Percentiles rank a stretch among this genome's conserved stretches.
Evolutionary conservation across 441 rosid genomes (phyloP).

Genomic region (Brassica hybrid): DNA sequence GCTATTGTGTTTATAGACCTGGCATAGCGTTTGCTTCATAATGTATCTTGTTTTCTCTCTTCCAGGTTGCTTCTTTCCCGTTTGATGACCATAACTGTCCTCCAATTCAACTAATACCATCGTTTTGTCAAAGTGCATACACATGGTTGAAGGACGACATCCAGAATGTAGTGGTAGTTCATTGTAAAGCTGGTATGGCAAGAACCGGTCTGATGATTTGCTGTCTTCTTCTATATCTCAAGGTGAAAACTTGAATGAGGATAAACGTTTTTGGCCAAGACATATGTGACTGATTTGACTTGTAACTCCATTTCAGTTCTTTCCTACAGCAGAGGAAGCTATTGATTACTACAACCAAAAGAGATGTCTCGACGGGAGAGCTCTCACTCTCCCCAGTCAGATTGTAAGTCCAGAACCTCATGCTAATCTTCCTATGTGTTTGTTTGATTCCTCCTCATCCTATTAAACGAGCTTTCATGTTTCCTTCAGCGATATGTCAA

Average conservation of each 20-base stretch:
- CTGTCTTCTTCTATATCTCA: conserved; percentile 77
- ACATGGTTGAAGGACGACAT: conserved; percentile 91
- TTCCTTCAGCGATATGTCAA: conserved; percentile 72
- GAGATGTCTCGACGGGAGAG: conserved; percentile 89
- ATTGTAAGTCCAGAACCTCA: conserved; percentile 24
- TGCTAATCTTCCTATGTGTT: conserved; percentile 29
- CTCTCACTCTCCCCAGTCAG: not conserved
- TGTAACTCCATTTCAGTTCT: conserved; percentile 60
- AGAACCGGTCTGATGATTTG: conserved; percentile 92
- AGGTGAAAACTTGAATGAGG: conserved; percentile 59
- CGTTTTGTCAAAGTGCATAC: conserved; percentile 85
- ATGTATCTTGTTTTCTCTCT: conserved; percentile 17
- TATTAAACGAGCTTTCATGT: conserved; percentile 32
- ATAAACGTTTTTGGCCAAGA: not conserved
- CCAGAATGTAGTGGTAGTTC: conserved; percentile 86
- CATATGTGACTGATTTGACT: conserved; percentile 17
- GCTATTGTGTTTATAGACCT: not conserved
- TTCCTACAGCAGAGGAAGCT: conserved; percentile 75
- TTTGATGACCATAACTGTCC: conserved; percentile 93
- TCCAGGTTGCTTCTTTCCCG: conserved; percentile 82
- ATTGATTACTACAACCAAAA: conserved; percentile 80
- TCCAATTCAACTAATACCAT: conserved; percentile 70
- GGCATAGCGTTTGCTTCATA: not conserved
- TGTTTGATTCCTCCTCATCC: conserved; percentile 13
- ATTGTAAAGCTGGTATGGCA: conserved; percentile 91